Conservation (phyloP, 805 yeast species). For the Zygotorulaspora florentina region DNA sequence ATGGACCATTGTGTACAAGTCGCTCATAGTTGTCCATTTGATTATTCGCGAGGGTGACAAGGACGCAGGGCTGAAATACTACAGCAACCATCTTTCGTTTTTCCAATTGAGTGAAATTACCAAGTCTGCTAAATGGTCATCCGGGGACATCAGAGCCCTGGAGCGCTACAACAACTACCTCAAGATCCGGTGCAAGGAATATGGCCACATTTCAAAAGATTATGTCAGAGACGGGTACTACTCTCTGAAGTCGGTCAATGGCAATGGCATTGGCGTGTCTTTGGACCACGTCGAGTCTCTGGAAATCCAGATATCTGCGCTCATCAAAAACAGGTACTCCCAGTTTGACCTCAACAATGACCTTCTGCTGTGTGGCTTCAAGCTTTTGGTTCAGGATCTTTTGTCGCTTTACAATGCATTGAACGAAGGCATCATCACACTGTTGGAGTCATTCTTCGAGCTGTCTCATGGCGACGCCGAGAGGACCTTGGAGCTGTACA, state of each 20-base stretch:
- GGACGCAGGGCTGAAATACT: conserved; percentile 64
- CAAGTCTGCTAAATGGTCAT: conserved; percentile 33
- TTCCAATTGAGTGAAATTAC: conserved; percentile 42
- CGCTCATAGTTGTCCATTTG: conserved; percentile 79
- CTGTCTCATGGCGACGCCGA: conserved; percentile 83
- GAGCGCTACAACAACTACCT: conserved; percentile 70
- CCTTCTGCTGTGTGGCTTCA: conserved; percentile 74
- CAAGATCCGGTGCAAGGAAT: conserved; percentile 64
- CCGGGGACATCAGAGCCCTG: conserved; percentile 51
- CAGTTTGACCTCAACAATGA: conserved; percentile 84
- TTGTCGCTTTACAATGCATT: conserved; percentile 81
- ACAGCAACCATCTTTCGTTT: conserved; percentile 47
- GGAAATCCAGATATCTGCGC: conserved; percentile 70
- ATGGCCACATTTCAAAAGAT: conserved; percentile 58
- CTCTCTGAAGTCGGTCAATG: conserved; percentile 43
- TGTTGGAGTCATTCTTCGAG: conserved; percentile 92
- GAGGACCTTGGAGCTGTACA: conserved; percentile 78
- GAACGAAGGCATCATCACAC: conserved; percentile 93
- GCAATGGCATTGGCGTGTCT: conserved; percentile 68
- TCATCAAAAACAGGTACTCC: conserved; percentile 67
- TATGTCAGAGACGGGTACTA: conserved; percentile 68
- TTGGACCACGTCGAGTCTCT: conserved; percentile 79
- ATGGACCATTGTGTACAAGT: conserved; percentile 88
- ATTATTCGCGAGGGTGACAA: conserved; percentile 90
- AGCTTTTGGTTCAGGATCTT: conserved; percentile 85